A percentile compares a stretch with the other conserved stretches of the same genome.
Conservation (phyloP, 768 basidiomycete genomes). For the Kwoniella sp. region DNA sequence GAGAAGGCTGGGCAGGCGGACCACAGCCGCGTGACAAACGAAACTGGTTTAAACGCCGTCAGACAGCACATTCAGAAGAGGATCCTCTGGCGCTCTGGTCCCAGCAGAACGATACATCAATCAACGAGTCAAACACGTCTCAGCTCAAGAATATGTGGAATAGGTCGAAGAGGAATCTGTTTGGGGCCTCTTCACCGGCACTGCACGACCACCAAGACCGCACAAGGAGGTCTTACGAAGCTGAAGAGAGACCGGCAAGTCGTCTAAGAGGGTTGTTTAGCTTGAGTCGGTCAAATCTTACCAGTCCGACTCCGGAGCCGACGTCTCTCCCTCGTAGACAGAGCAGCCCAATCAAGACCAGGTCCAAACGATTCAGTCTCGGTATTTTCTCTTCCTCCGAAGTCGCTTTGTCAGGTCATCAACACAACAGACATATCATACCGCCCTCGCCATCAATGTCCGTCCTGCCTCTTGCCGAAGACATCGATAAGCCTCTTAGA, state of each 20-base stretch:
- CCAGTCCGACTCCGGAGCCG: constrained; percentile 1
- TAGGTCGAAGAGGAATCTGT: constrained; percentile 17
- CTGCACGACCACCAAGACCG: background rate
- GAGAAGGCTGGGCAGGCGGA: constrained; percentile 51
- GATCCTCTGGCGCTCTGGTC: constrained; percentile 23
- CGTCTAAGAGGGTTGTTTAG: constrained; percentile 13
- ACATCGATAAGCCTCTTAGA: background rate
- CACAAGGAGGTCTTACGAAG: background rate
- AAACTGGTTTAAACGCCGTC: constrained; percentile 12
- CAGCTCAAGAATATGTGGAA: constrained; percentile 21
- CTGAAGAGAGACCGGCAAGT: background rate
- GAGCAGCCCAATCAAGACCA: constrained; percentile 5
- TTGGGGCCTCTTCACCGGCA: constrained; percentile 14
- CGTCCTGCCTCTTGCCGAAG: background rate
- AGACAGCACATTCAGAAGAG: background rate
- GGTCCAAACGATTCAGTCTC: constrained; percentile 13
- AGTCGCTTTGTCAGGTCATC: background rate
- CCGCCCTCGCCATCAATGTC: constrained; percentile 20
- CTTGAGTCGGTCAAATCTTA: constrained; percentile 12
- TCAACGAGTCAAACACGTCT: background rate
- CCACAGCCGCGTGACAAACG: constrained; percentile 13
- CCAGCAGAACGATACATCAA: background rate
- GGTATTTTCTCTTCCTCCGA: constrained; percentile 8
- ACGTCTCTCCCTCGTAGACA: background rate
- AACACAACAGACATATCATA: background rate